Base-by-base conservation (phyloP, 441 rosid species). In the Omphalea diandra region DNA sequence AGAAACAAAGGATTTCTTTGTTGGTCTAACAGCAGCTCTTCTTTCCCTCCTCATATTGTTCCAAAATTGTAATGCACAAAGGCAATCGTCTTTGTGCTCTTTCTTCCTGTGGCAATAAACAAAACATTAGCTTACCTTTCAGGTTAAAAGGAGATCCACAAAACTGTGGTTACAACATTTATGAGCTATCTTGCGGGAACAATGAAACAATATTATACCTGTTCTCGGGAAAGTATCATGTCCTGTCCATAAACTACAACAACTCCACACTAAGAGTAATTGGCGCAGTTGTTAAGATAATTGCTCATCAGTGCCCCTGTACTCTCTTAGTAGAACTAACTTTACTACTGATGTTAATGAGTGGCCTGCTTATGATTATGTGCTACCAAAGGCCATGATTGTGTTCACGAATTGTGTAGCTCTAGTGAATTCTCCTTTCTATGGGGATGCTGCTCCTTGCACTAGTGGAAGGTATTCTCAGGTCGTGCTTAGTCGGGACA, bases 51-150 rank as follows among this genome's bases (percentile, higher is more conserved):
- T 17, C n/a, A n/a, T n/a, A n/a, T n/a, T n/a, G n/a, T n/a, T n/a
- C n/a, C n/a, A n/a, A 18, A 1, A 36, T 31, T 71, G 56, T 49
- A 20, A 22, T 35, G 58, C 61, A 2, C 53, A n/a, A 41, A 27
- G 7, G n/a, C 3, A 38, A 3, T 43, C 5, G 49, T 22, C 10
- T 44, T 29, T 73, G 76, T 46, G 17, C 67, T 7, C 66, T 71
- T 49, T 65, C 71, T 59, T 73, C 76, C 18, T 73, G 76, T 9
- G 76, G 76, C 7, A n/a, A 73, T 22, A 33, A 66, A 26, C 60
- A 31, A 24, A 73, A 66, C 46, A 66, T 73, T 18, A 65, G 61
- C 52, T 59, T 26, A 60, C 78, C 78, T 49, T 70, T 75, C 35
- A 67, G 71, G 40, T 65, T 75, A 4, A 70, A 58, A 44, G 33